phyloP scores from a whole-genome alignment of 768 basidiomycete species.

The Suillus placidus region DNA sequence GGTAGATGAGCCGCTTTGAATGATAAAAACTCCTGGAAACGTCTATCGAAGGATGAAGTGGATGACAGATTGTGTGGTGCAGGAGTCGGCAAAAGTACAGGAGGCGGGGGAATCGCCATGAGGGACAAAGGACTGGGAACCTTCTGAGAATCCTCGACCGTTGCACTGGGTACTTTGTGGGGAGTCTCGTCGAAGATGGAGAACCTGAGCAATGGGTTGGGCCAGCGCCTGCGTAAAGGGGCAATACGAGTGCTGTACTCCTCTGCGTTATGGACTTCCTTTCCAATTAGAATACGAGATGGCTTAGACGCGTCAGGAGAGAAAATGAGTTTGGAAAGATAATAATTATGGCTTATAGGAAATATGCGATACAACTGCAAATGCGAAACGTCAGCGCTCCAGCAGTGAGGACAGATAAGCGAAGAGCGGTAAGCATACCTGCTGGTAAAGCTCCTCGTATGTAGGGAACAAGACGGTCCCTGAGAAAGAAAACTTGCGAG shows the following conservation, averaged over 20 bases:
- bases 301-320: slow-evolving; percentile 58
- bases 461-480: slow-evolving; percentile 59
- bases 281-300: slow-evolving; percentile 62
- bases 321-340: slow-evolving; percentile 70
- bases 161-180: slow-evolving; percentile 35
- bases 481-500: slow-evolving; percentile 64
- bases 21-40: background rate
- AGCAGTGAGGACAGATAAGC: slow-evolving; percentile 7
- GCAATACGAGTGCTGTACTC: slow-evolving; percentile 58
- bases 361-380: slow-evolving; percentile 71
- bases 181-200: slow-evolving; percentile 55
- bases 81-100: background rate
- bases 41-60: background rate
- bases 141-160: background rate
- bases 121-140: background rate
- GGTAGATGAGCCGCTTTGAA: background rate
- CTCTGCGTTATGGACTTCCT: slow-evolving; percentile 56
- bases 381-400: slow-evolving; percentile 32
- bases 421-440: slow-evolving; percentile 46
- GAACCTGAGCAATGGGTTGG: slow-evolving; percentile 64
- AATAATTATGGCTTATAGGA: slow-evolving; percentile 59
- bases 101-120: slow-evolving; percentile 8
- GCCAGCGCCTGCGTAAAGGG: slow-evolving; percentile 56
- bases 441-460: slow-evolving; percentile 59
- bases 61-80: background rate